phyloP scores from a whole-genome alignment of 169 alveolate species.

The Besnoitia besnoiti region DNA sequence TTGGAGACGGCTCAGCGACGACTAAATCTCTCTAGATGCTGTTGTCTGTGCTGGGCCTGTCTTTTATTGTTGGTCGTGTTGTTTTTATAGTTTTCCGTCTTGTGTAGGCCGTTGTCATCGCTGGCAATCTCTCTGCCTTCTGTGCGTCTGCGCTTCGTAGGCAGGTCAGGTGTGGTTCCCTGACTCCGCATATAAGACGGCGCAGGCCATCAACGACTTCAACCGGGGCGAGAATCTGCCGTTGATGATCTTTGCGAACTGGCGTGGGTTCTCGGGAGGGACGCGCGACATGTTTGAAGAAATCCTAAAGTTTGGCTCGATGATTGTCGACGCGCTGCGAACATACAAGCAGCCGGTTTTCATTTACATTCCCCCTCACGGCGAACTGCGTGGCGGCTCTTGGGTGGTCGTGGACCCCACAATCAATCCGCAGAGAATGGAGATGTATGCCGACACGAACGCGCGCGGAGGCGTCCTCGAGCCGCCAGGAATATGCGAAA shows the following conservation, averaged over 20 bases:
- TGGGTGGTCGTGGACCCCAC: slow-evolving; percentile 89
- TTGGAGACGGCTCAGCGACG: too few relatives aligned
- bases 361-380: slow-evolving; percentile 84
- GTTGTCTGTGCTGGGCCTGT: too few relatives aligned
- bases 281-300: slow-evolving; percentile 82
- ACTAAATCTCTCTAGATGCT: too few relatives aligned
- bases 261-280: slow-evolving; percentile 81
- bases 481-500: slow-evolving; percentile 77
- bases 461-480: slow-evolving; percentile 85
- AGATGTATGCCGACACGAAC: slow-evolving; percentile 83
- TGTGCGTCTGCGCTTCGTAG: slow-evolving; percentile 38
- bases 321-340: slow-evolving; percentile 82
- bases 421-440: slow-evolving; percentile 82
- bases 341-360: slow-evolving; percentile 82
- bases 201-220: slow-evolving; percentile 87
- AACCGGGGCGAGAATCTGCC: slow-evolving; percentile 84
- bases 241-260: slow-evolving; percentile 78
- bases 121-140: background rate
- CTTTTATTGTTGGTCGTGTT: too few relatives aligned
- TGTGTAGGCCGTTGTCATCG: too few relatives aligned
- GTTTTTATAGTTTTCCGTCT: too few relatives aligned
- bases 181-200: slow-evolving; percentile 88
- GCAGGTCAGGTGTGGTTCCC: slow-evolving; percentile 89
- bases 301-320: slow-evolving; percentile 81
- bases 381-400: slow-evolving; percentile 88